Base-by-base conservation (phyloP, 1,139 yeast species). In the Geotrichum klebahnii region DNA sequence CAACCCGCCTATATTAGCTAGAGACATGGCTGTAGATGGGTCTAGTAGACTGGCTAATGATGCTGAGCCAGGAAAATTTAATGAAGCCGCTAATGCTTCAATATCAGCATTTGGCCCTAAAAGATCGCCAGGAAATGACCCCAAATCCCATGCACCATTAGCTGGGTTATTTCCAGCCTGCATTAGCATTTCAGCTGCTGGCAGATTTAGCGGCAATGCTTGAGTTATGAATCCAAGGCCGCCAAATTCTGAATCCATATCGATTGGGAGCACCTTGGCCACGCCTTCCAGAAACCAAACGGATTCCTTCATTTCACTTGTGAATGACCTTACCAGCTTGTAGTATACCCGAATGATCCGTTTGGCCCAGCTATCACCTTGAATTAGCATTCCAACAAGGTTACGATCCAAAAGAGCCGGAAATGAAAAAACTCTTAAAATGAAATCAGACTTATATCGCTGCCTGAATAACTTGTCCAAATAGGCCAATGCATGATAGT, bases 211-310 rank as follows among this genome's bases (percentile, higher is more conserved):
- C 5, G 34, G 34, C 20, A 68, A 56, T 2, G 71, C 71, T n/a
- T 58, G 57, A 3, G 67, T 66, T 20, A 68, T 65, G 52, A 67
- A 67, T 2, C 69, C 71, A 20, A 68, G 60, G 0, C 71, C 71
- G 6, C 72, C 72, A 44, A 58, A 61, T 52, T 68, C 66, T n/a
- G 59, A 55, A 52, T 69, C 73, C 59, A 63, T 60, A 48, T 68
- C 72, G 20, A 67, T 67, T 2, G 72, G 72, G 36, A 90, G 73
- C 0, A 88, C 95, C 54, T 81, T 81, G 4, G 94, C 79, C 1
- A 90, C 95, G 1, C 97, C 97, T 66, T 89, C 96, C 57, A 90
- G 73, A 60, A 90, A 90, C 97, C 97, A 90, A 14, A 89, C 95
- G 59, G 80, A 79, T 59, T 88, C 94, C 63, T 84, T 86, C 84